Conservation (phyloP, 163 green algal genomes). For the Chlorella variabilis region DNA sequence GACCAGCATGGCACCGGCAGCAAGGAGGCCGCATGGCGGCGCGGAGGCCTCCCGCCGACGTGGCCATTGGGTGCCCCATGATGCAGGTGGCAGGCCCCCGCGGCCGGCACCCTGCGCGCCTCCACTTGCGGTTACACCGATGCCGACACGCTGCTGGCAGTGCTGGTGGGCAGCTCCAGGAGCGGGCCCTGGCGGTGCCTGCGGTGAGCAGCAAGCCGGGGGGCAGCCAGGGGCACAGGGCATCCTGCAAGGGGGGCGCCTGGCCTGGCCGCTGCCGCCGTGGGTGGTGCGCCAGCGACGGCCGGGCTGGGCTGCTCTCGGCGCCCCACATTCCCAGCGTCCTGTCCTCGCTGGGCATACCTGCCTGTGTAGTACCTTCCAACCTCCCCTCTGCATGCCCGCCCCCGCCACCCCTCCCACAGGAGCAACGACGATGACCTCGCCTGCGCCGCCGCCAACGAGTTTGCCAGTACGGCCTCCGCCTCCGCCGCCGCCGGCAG, state of each 20-base stretch:
- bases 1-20: no score
- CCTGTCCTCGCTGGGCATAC: no score
- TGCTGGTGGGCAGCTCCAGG: not conserved
- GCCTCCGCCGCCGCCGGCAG: not conserved
- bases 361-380: no score
- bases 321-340: no score
- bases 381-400: not conserved
- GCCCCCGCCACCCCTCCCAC: not conserved
- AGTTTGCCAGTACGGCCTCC: not conserved
- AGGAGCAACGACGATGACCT: conserved; percentile 8
- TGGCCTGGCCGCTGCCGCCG: not conserved
- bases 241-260: not conserved
- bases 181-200: not conserved
- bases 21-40: no score
- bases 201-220: not conserved
- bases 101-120: not conserved
- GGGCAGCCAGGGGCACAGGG: no score
- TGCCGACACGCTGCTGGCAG: not conserved
- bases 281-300: no score
- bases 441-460: not conserved
- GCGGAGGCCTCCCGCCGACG: no score
- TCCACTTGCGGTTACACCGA: not conserved
- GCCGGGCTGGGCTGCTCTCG: no score
- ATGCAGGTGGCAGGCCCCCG: conserved; percentile 8
- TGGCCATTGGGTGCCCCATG: no score